A percentile compares a stretch with the other conserved stretches of the same genome.
phyloP scores from a whole-genome alignment of 208 protist species.

The Acanthamoeba lenticulata region DNA sequence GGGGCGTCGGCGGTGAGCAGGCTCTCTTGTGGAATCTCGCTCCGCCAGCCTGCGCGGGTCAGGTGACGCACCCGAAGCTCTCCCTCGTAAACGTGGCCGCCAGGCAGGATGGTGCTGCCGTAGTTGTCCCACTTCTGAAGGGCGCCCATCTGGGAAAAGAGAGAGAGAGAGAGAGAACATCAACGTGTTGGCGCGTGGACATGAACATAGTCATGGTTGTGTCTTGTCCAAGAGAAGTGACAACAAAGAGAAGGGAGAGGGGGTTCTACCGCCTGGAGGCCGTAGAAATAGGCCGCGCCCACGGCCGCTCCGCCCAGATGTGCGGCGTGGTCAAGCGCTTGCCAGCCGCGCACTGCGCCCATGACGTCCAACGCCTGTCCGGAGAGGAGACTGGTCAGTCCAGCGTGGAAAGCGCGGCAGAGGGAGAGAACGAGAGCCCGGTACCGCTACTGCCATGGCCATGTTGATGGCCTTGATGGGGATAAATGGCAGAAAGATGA shows the following conservation, averaged over 20 bases:
- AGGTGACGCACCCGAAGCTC: not conserved
- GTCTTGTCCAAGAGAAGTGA: too few species aligned
- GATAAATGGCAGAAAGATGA: constrained; percentile 32
- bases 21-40: not conserved
- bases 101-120: not conserved
- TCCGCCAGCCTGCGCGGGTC: not conserved
- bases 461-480: not conserved
- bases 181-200: too few species aligned
- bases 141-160: not conserved
- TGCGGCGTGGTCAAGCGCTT: not conserved
- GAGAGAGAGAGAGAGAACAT: not conserved
- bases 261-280: not conserved
- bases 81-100: not conserved
- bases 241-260: too few species aligned
- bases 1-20: too few species aligned
- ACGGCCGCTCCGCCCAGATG: constrained; percentile 19
- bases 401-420: not conserved
- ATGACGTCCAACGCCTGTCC: not conserved
- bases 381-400: not conserved
- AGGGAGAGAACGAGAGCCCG: not conserved
- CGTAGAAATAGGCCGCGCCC: not conserved
- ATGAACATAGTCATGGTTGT: not conserved
- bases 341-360: not conserved
- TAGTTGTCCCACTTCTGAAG: constrained; percentile 10
- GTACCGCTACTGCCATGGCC: not conserved